Conservation (phyloP, 2,329 filamentous ascomycete species). For the Talaromyces rugulosus region DNA sequence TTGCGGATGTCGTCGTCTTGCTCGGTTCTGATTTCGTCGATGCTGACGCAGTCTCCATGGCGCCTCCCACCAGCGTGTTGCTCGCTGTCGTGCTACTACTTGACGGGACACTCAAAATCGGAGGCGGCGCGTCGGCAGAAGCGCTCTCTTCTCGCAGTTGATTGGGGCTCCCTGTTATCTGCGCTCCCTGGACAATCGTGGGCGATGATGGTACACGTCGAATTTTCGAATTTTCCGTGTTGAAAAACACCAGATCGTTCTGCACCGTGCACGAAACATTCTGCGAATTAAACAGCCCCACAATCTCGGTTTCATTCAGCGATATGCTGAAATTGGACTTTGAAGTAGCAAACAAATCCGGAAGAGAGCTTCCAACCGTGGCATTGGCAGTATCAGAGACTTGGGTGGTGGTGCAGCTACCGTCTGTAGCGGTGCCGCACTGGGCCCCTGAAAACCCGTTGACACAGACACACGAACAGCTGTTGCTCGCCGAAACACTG, state of each 20-base stretch:
- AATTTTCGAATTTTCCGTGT: conserved; percentile 18
- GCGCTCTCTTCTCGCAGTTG: neutral
- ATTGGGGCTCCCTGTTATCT: neutral
- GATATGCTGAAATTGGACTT: conserved; percentile 69
- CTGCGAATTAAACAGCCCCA: conserved; percentile 70
- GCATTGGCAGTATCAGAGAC: conserved; percentile 55
- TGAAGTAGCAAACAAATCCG: conserved; percentile 65
- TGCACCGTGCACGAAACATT: conserved; percentile 78
- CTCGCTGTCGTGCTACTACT: neutral
- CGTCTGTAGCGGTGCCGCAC: conserved; percentile 50
- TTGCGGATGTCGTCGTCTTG: conserved; percentile 7
- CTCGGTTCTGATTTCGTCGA: neutral
- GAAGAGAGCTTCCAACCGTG: conserved; percentile 75
- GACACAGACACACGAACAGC: conserved; percentile 82
- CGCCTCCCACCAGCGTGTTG: neutral
- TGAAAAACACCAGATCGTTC: conserved; percentile 82
- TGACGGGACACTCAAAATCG: conserved; percentile 10
- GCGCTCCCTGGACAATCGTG: neutral
- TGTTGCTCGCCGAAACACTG: conserved; percentile 57
- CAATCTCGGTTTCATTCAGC: conserved; percentile 63
- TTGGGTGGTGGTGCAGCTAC: conserved; percentile 52
- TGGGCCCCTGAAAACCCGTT: conserved; percentile 73
- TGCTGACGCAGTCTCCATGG: neutral
- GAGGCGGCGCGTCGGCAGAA: neutral
- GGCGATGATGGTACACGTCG: conserved; percentile 15